These are phyloP conservation scores for Monilinia vaccinii-corymbosi DNA, from an alignment of 2,329 filamentous ascomycete genomes.

Conservation along the genomic window DNA sequence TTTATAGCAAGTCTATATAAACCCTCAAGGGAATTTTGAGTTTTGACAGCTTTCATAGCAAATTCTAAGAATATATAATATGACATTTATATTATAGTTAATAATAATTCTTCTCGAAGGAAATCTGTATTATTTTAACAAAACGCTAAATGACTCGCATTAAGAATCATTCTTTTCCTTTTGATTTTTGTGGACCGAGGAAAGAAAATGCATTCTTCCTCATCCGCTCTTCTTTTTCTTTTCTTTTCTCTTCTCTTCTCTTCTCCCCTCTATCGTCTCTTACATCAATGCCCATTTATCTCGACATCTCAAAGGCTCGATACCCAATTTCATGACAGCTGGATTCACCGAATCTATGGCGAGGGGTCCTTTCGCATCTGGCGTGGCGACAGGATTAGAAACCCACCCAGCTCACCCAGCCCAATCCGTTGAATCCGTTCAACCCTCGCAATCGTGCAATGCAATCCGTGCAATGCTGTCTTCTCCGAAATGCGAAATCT, in stretches of 20 bases:
- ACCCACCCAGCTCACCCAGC: not conserved
- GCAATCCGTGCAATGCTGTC: not conserved
- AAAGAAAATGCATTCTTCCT: not conserved
- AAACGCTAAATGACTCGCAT: slow-evolving; percentile 7
- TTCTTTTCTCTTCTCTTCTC: not conserved
- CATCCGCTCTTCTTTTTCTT: not conserved
- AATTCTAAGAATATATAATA: too few relatives aligned
- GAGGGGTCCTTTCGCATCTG: not conserved
- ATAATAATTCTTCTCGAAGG: too few relatives aligned
- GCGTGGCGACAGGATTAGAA: not conserved
- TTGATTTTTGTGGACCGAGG: slow-evolving; percentile 1
- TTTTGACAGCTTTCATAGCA: too few relatives aligned
- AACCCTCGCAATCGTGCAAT: not conserved
- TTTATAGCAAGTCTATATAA: too few relatives aligned
- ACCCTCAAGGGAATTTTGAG: too few relatives aligned
- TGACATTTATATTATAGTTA: too few relatives aligned
- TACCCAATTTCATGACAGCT: not conserved
- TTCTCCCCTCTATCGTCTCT: not conserved
- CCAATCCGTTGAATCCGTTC: not conserved
- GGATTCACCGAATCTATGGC: not conserved
- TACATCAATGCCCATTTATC: not conserved
- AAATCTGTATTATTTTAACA: too few relatives aligned
- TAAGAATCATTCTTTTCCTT: not conserved
- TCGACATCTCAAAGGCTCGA: not conserved
- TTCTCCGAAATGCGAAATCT: not conserved